Conservation (phyloP, 495 filamentous ascomycete species). For the Aspergillus steynii region DNA sequence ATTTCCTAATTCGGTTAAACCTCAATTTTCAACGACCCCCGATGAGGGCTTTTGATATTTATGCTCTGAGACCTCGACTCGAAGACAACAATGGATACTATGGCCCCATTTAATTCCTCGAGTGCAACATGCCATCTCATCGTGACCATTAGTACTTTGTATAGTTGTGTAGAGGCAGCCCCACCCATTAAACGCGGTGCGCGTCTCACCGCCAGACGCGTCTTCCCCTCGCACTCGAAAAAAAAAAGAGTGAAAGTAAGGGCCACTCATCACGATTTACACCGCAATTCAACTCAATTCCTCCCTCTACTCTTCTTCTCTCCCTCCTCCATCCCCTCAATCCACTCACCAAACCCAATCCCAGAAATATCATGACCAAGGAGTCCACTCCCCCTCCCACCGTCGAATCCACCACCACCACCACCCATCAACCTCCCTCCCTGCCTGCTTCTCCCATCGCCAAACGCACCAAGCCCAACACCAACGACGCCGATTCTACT, state of each 20-base stretch:
- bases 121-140: no score
- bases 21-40: not conserved
- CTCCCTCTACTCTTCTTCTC: slow-evolving; percentile 6
- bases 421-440: slow-evolving; percentile 53
- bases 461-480: slow-evolving; percentile 59
- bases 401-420: slow-evolving; percentile 21
- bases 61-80: no score
- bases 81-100: no score
- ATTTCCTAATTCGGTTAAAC: not conserved
- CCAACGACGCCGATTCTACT: slow-evolving; percentile 19
- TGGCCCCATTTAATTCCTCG: no score
- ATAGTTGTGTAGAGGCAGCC: no score
- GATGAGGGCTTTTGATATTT: no score
- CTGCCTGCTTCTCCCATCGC: slow-evolving; percentile 61
- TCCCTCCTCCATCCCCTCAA: not conserved
- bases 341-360: not conserved
- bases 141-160: no score
- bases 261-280: not conserved
- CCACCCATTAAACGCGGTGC: slow-evolving; percentile 26
- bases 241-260: not conserved
- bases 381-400: slow-evolving; percentile 41
- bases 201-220: slow-evolving; percentile 41
- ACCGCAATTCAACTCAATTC: slow-evolving; percentile 13
- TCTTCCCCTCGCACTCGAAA: slow-evolving; percentile 9
- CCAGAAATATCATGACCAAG: slow-evolving; percentile 52